phyloP scores from a whole-genome alignment of 164 flowering plant species.

The Malania oleifera region DNA sequence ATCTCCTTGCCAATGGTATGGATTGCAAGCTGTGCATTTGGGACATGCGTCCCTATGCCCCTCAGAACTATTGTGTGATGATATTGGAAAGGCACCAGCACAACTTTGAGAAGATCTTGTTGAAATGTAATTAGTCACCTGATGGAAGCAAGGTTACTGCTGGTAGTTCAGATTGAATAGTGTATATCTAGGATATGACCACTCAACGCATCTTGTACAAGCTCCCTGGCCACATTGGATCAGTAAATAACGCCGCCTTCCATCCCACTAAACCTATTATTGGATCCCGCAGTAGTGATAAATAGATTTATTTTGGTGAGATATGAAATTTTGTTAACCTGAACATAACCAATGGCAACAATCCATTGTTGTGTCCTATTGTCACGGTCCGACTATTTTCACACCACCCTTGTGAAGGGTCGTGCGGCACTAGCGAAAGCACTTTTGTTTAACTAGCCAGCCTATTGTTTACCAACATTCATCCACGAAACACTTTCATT shows the following conservation, averaged over 20 bases:
- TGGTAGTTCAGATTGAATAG: conserved; percentile 95
- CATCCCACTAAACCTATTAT: conserved; percentile 88
- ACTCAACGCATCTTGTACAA: conserved; percentile 76
- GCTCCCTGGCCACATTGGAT: conserved; percentile 98
- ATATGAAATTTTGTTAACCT: too few species aligned
- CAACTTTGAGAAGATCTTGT: conserved; percentile 90
- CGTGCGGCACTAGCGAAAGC: too few species aligned
- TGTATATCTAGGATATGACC: conserved; percentile 93
- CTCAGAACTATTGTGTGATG: conserved; percentile 92
- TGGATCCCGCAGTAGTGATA: conserved; percentile 93
- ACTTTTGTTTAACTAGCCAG: too few species aligned
- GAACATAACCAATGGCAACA: too few species aligned
- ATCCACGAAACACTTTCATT: too few species aligned
- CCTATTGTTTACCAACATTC: too few species aligned
- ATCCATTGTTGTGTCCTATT: too few species aligned
- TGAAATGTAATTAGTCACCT: conserved; percentile 96
- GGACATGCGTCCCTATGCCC: conserved; percentile 99
- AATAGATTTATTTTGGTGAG: conserved; percentile 90
- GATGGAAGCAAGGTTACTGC: conserved; percentile 97
- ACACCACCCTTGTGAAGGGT: too few species aligned
- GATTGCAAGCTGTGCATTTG: conserved; percentile 90
- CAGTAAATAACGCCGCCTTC: conserved; percentile 82
- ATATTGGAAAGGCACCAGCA: conserved; percentile 89
- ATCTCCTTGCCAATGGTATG: conserved; percentile 92
- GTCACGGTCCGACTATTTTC: too few species aligned